Evolutionary conservation across 2,329 filamentous ascomycete species (phyloP).

Genomic region (Neofusicoccum umdonicola): DNA sequence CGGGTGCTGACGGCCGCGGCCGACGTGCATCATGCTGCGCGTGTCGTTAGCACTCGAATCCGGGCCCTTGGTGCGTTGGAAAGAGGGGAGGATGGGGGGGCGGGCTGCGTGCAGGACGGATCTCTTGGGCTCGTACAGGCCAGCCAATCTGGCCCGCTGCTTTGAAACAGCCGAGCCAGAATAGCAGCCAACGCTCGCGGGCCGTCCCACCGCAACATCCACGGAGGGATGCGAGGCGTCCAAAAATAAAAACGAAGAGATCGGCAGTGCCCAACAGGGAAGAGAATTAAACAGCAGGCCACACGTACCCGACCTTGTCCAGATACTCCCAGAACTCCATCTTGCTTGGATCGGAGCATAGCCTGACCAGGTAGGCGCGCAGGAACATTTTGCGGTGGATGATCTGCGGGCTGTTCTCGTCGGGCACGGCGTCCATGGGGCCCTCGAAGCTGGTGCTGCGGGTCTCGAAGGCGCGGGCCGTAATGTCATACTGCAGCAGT

Average conservation of each 20-base stretch:
- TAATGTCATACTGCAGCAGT: constrained; percentile 77
- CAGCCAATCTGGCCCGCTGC: background rate
- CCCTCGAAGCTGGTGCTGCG: constrained; percentile 63
- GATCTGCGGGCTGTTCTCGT: constrained; percentile 72
- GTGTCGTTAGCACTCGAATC: background rate
- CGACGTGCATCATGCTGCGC: constrained; percentile 73
- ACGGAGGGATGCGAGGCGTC: background rate
- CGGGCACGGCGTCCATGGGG: constrained; percentile 61
- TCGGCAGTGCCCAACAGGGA: background rate
- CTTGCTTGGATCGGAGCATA: constrained; percentile 71
- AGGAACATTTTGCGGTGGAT: constrained; percentile 74
- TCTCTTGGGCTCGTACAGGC: background rate
- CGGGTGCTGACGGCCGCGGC: constrained; percentile 67
- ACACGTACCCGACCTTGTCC: constrained; percentile 72
- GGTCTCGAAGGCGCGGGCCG: constrained; percentile 70
- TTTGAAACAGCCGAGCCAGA: constrained; percentile 1
- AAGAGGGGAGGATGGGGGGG: constrained; percentile 18
- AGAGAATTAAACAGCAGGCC: background rate
- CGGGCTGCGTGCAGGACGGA: background rate
- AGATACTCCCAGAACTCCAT: constrained; percentile 82
- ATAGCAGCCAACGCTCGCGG: background rate
- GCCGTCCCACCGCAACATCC: background rate
- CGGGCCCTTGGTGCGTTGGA: background rate
- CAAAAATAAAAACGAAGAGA: background rate
- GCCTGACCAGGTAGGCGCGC: constrained; percentile 70